A percentile compares a stretch with the other conserved stretches of the same genome.
phyloP scores from a whole-genome alignment of 108 stramenopile species.

The Pseudonitzschia pungens region DNA sequence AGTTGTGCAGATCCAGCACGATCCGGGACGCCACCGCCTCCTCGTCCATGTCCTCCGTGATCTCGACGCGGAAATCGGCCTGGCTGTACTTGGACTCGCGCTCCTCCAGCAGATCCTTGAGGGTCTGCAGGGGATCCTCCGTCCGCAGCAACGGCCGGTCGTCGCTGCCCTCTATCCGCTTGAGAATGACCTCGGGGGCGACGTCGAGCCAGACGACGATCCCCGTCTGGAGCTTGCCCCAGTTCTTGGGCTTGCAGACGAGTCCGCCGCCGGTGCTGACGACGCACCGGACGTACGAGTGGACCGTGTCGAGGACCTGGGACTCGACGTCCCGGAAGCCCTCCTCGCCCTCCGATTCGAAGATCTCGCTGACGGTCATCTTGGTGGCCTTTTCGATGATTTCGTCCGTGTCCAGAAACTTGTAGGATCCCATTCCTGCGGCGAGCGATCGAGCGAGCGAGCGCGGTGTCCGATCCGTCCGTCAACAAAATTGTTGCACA shows the following conservation, averaged over 20 bases:
- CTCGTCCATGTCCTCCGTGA: constrained; percentile 55
- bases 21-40: constrained; percentile 50
- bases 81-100: constrained; percentile 69
- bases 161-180: constrained; percentile 62
- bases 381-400: constrained; percentile 79
- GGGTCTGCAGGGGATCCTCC: constrained; percentile 66
- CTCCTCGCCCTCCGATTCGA: constrained; percentile 87
- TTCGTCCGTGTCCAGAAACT: constrained; percentile 89
- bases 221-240: constrained; percentile 91
- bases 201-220: constrained; percentile 91
- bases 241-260: constrained; percentile 70
- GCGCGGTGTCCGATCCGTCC: too few relatives aligned
- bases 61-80: constrained; percentile 77
- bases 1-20: constrained; percentile 72
- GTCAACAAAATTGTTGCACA: too few relatives aligned
- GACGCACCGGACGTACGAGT: constrained; percentile 84
- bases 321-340: constrained; percentile 87
- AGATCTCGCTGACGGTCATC: constrained; percentile 79
- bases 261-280: constrained; percentile 87
- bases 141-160: constrained; percentile 85
- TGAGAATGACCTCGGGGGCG: constrained; percentile 73
- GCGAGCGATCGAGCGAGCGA: too few relatives aligned
- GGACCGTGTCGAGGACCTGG: constrained; percentile 79
- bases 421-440: constrained; percentile 89
- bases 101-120: constrained; percentile 60